Evolutionary conservation across 176 grass and related monocot species (phyloP), one percentile per base, ranked within the genome.

Genomic region (Thalia dealbata): DNA sequence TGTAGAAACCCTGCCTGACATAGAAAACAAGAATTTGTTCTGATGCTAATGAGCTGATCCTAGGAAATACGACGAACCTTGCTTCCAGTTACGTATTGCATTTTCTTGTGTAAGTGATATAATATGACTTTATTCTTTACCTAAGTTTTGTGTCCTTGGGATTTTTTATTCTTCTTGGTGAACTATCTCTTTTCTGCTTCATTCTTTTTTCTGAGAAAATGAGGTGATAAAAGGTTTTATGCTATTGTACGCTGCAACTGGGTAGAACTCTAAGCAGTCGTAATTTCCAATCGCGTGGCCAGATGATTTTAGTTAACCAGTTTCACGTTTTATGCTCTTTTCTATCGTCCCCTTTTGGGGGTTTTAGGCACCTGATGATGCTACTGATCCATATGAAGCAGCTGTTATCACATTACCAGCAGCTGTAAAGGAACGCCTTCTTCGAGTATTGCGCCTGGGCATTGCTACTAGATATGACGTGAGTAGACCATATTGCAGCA

Each of bases 401-500:
- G 76, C 91, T 88, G 29, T 96, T 82, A 30, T 72, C 79, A 84
- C 82, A 64, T 80, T 91, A 75, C 77, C 88, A 58, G 78, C 88
- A 50, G 81, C 86, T n/a, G 88, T 75, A 24, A 91, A 84, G 63
- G 88, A 91, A 84, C 75, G 80, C 71, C 78, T 96, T 43, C 81
- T 84, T 81, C 78, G 81, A 50, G 75, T 91, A 65, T 71, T 91
- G 46, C 88, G 83, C 64, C 81, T 91, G 55, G 79, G 91, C 66
- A 91, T 96, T 72, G 91, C 79, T 61, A 91, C 76, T 80, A 64
- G 67, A 82, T 86, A 91, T 64, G 85, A 91, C 19, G 88, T 91
- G 82, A 88, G 81, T 79, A 42, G 60, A 68, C 59, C 43, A 9
- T 64, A 30, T 30, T 63, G 71, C 7, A 70, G 51, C 16, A 12